Evolutionary conservation across 345 rosid species (phyloP).

Genomic region (Streptanthus diversifolius): DNA sequence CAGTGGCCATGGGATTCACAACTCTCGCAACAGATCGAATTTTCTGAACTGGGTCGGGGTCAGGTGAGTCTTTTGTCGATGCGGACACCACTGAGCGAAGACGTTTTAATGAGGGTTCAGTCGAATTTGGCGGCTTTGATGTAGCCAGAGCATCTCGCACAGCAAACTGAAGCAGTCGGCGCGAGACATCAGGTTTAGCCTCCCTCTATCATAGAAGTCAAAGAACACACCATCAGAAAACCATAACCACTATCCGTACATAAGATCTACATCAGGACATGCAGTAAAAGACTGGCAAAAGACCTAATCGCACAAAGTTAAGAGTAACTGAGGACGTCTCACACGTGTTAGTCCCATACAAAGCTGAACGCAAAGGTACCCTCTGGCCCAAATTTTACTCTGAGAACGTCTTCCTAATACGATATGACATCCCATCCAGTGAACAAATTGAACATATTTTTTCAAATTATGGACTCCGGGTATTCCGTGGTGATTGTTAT

Average conservation of each 20-base stretch:
- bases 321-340: not conserved
- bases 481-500: not conserved
- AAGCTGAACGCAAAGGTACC: not conserved
- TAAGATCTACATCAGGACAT: not conserved
- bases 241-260: slow-evolving; percentile 2
- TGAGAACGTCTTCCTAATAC: not conserved
- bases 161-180: slow-evolving; percentile 92
- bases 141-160: slow-evolving; percentile 91
- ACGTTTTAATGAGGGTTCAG: slow-evolving; percentile 69
- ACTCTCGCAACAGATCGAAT: slow-evolving; percentile 63
- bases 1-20: slow-evolving; percentile 69
- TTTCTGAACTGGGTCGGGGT: slow-evolving; percentile 48
- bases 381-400: not conserved
- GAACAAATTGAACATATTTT: not conserved
- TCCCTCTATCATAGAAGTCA: slow-evolving; percentile 53
- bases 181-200: slow-evolving; percentile 61
- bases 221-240: slow-evolving; percentile 26
- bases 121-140: slow-evolving; percentile 45
- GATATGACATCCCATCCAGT: slow-evolving; percentile 19
- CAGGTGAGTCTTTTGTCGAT: slow-evolving; percentile 44
- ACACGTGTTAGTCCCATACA: slow-evolving; percentile 8
- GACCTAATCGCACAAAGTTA: not conserved
- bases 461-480: not conserved
- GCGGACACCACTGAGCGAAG: slow-evolving; percentile 83
- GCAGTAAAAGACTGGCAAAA: slow-evolving; percentile 9